Percentiles rank a stretch among this genome's conserved stretches.
Conservation (phyloP, 805 yeast species). For the Yarrowia osloensis region DNA sequence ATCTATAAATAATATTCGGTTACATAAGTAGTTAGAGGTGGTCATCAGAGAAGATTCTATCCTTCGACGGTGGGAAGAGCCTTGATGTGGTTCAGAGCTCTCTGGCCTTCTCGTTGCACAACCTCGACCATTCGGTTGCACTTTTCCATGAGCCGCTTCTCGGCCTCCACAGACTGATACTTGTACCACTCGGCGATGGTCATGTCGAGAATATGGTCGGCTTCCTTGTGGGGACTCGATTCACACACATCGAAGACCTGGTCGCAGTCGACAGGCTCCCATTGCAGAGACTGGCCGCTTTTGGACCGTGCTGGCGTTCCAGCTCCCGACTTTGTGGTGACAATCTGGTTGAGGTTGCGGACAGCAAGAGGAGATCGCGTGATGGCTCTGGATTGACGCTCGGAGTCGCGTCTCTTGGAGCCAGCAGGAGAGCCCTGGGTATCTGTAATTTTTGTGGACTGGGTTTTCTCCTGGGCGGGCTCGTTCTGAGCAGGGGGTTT, state of each 20-base stretch:
- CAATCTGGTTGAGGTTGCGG: slow-evolving; percentile 20
- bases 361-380: slow-evolving; percentile 22
- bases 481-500: neutral
- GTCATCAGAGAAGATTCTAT: neutral
- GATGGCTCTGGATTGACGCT: neutral
- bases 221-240: slow-evolving; percentile 32
- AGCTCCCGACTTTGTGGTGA: neutral
- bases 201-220: slow-evolving; percentile 60
- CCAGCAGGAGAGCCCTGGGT: neutral
- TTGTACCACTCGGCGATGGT: slow-evolving; percentile 70
- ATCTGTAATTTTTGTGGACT: neutral
- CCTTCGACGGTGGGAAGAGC: slow-evolving; percentile 30
- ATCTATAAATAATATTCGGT: slow-evolving; percentile 21
- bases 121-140: slow-evolving; percentile 52
- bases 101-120: slow-evolving; percentile 52
- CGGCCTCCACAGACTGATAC: slow-evolving; percentile 57
- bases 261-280: slow-evolving; percentile 41
- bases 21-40: neutral
- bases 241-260: slow-evolving; percentile 36
- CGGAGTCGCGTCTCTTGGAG: neutral
- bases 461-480: neutral
- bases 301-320: neutral
- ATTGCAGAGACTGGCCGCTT: neutral
- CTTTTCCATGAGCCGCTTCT: slow-evolving; percentile 50
- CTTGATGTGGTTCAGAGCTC: slow-evolving; percentile 48